These are phyloP conservation scores for Ramicandelaber brevisporus DNA, from an alignment of 192 early-diverging fungal species.

Conservation along the genomic window DNA sequence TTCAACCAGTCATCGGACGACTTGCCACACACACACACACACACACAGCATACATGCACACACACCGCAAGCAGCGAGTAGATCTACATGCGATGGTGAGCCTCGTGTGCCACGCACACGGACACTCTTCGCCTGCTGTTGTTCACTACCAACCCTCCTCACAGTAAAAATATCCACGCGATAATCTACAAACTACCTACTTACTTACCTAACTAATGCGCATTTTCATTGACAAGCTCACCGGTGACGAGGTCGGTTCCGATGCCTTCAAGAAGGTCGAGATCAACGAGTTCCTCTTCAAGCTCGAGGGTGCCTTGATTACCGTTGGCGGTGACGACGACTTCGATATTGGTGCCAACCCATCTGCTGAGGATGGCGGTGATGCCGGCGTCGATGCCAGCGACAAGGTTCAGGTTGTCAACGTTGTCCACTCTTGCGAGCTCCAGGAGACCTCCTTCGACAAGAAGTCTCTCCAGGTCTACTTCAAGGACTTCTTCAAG, in stretches of 20 bases:
- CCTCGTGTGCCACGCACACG: no score
- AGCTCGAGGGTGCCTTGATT: slow-evolving; percentile 61
- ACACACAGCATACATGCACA: no score
- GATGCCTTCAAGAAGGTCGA: slow-evolving; percentile 52
- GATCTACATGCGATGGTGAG: no score
- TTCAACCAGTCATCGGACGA: no score
- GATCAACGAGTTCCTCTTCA: slow-evolving; percentile 32
- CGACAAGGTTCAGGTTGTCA: slow-evolving; percentile 29
- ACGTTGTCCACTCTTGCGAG: slow-evolving; percentile 61
- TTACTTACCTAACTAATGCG: neutral
- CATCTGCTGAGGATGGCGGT: slow-evolving; percentile 55
- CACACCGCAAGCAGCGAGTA: no score
- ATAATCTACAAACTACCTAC: neutral
- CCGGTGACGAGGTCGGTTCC: slow-evolving; percentile 76
- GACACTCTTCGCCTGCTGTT: slow-evolving; percentile 1
- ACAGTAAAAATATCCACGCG: neutral
- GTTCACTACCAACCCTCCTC: neutral
- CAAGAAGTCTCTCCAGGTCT: slow-evolving; percentile 74
- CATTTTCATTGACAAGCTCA: neutral
- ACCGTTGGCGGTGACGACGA: slow-evolving; percentile 31
- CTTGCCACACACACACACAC: no score
- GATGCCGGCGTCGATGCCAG: slow-evolving; percentile 38
- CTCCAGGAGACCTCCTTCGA: slow-evolving; percentile 49
- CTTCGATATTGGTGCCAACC: slow-evolving; percentile 78
- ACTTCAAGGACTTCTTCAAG: slow-evolving; percentile 93